Evolutionary conservation across 176 grass and related monocot genomes (phyloP).

Genomic region (Oryza brachyantha): DNA sequence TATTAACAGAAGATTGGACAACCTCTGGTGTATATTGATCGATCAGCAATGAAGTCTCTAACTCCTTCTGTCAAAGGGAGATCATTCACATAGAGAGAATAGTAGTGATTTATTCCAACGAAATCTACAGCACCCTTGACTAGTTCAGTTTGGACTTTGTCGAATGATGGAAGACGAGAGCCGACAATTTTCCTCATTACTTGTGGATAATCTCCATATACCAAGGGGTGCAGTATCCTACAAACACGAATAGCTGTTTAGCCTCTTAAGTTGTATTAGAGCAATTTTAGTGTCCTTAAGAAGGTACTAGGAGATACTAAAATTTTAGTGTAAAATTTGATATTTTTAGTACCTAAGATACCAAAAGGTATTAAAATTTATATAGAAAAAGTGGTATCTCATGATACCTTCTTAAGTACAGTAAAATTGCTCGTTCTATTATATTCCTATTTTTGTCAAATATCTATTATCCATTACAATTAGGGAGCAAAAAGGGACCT

Average conservation of each 20-base stretch:
- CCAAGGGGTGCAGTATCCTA: slow-evolving; percentile 48
- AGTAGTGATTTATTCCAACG: slow-evolving; percentile 52
- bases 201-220: slow-evolving; percentile 44
- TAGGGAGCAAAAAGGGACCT: too few species aligned
- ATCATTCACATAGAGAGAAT: slow-evolving; percentile 41
- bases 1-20: background rate
- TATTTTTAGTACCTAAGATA: too few species aligned
- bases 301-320: too few species aligned
- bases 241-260: background rate
- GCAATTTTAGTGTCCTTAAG: too few species aligned
- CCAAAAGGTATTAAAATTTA: too few species aligned
- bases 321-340: too few species aligned
- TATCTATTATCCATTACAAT: too few species aligned
- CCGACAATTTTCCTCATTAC: slow-evolving; percentile 50
- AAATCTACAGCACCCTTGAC: slow-evolving; percentile 44
- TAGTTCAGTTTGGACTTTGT: slow-evolving; percentile 23
- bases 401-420: too few species aligned
- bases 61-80: background rate
- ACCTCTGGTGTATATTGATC: background rate
- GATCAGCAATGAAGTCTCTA: background rate
- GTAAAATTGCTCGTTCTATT: too few species aligned
- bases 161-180: slow-evolving; percentile 43
- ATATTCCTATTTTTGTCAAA: too few species aligned
- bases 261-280: too few species aligned
- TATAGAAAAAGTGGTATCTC: too few species aligned